Evolutionary conservation across 176 grass and related monocot species (phyloP).

Genomic region (Elymus sibiricus): DNA sequence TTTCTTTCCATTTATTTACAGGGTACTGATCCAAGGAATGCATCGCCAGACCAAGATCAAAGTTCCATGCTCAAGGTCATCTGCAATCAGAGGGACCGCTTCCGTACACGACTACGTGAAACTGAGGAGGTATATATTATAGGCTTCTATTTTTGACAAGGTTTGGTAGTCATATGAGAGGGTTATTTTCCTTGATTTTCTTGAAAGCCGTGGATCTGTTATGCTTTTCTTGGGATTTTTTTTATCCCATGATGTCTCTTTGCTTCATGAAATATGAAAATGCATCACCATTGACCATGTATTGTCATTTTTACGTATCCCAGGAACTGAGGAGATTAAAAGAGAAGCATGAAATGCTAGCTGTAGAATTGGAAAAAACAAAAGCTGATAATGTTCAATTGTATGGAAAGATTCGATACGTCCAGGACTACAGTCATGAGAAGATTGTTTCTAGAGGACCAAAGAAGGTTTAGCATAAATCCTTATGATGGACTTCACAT

Average conservation of each 20-base stretch:
- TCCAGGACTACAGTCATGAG: slow-evolving; percentile 95
- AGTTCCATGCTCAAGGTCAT: slow-evolving; percentile 99
- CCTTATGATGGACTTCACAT: not conserved
- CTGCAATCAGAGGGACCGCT: slow-evolving; percentile 98
- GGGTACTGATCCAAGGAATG: slow-evolving; percentile 80
- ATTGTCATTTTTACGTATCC: slow-evolving; percentile 9
- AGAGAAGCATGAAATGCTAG: slow-evolving; percentile 84
- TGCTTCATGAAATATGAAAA: not conserved
- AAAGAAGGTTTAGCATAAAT: slow-evolving; percentile 66
- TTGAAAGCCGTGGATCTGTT: slow-evolving; percentile 2
- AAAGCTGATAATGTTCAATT: slow-evolving; percentile 97
- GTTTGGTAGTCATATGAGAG: not conserved
- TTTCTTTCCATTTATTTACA: slow-evolving; percentile 42
- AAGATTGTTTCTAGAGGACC: slow-evolving; percentile 98
- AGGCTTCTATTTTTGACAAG: not conserved
- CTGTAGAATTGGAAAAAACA: slow-evolving; percentile 94
- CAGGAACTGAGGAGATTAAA: slow-evolving; percentile 93
- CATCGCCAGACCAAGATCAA: slow-evolving; percentile 84
- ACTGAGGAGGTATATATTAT: slow-evolving; percentile 73
- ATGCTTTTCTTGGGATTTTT: slow-evolving; percentile 6
- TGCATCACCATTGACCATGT: slow-evolving; percentile 16
- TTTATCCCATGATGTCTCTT: slow-evolving; percentile 6
- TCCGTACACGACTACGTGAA: slow-evolving; percentile 81
- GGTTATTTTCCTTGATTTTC: slow-evolving; percentile 7
- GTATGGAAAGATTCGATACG: slow-evolving; percentile 95